Base-by-base conservation (phyloP, 768 basidiomycete genomes). In the Podaxis carcinomalis region DNA sequence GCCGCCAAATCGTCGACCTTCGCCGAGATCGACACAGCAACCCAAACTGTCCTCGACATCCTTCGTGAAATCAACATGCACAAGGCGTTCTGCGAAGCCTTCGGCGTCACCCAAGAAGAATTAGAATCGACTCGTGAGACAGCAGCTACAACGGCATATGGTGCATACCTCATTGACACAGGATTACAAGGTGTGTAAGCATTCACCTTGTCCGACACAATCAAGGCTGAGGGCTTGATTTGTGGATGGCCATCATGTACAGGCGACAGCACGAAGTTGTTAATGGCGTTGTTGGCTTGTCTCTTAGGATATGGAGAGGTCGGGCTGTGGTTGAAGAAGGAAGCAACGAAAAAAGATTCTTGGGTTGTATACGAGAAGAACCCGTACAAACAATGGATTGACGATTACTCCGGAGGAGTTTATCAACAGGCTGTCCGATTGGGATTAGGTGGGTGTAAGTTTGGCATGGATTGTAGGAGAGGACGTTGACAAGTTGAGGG, bases 271-370 rank as follows among this genome's bases (percentile, higher is more conserved):
- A 81, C 83, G 37, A 87, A 83, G 62, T 75, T 95, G 4, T 68
- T 89, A n/a, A 86, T 97, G 75, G 89, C 92, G 0, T 80, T 95
- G 1, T 85, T 90, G 9, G 88, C 92, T 6, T 98, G 95, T 69
- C 77, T 96, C 7, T 75, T 96, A 0, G 95, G 95, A 2, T 98
- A 97, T 69, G 95, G 95, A 10, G 92, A 96, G 70, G 92, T 95
- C 0, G 95, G 94, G 1, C 74, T 92, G 42, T 92, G 93, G 87
- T 75, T 98, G 35, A 81, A 85, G 70, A 83, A 79, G 37, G 80
- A 88, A 62, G 80, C 76, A 37, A 67, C 65, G 42, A 77, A 74
- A 9, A 70, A 66, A n/a, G 75, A 76, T 25, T 81, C 77, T 21
- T 87, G 85, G 80, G 82, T 89, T 19, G 67, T 77, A 37, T 68